These are phyloP conservation scores for Leishmania aethiopica DNA, from an alignment of 208 protist species.

Conservation along the genomic window DNA sequence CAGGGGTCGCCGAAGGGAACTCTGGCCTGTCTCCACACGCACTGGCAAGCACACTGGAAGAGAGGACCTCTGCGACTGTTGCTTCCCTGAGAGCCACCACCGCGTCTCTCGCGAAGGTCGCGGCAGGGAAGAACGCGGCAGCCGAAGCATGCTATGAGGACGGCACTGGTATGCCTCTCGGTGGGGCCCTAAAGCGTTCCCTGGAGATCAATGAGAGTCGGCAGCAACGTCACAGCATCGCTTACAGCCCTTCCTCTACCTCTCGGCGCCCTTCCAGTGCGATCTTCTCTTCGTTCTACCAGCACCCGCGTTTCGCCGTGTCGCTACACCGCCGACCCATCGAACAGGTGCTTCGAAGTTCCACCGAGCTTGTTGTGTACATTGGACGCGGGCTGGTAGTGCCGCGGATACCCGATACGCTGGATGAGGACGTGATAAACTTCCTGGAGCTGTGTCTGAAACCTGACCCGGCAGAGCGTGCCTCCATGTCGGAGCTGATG, in stretches of 20 bases:
- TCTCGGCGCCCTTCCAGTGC: not conserved
- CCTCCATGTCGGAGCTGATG: constrained; percentile 45
- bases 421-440: constrained; percentile 45
- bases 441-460: constrained; percentile 50
- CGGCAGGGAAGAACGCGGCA: not conserved
- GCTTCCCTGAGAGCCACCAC: not conserved
- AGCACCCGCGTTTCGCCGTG: not conserved
- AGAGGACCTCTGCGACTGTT: not conserved
- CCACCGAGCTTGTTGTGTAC: constrained; percentile 35
- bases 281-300: not conserved
- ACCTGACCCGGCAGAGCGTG: constrained; percentile 39
- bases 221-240: not conserved
- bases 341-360: constrained; percentile 35
- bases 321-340: constrained; percentile 10
- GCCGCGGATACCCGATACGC: constrained; percentile 43
- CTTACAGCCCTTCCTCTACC: not conserved
- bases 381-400: constrained; percentile 41
- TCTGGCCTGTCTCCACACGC: not conserved
- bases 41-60: not conserved
- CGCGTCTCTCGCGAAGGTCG: not conserved
- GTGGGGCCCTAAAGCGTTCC: not conserved
- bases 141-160: not conserved
- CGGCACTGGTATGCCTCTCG: not conserved
- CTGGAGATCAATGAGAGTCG: not conserved
- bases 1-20: too few relatives aligned